phyloP scores from a whole-genome alignment of 75 land plant genomes.

The Sequoia sempervirens region DNA sequence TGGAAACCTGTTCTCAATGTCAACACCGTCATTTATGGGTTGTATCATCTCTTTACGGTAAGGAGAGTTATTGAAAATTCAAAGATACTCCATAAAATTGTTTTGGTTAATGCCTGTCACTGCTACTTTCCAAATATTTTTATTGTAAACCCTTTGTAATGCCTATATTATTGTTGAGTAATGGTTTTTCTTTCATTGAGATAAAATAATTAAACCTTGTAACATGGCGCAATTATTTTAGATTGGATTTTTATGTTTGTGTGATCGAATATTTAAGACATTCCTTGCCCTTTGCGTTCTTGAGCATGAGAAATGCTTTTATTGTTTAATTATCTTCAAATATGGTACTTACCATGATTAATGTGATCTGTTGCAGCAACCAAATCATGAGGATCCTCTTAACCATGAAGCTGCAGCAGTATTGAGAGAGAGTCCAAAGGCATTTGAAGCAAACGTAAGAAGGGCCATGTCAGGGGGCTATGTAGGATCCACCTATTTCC shows the following conservation, averaged over 20 bases:
- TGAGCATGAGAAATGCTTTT: background rate
- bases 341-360: background rate
- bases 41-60: slow-evolving; percentile 43
- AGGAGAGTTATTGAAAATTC: background rate
- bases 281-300: background rate
- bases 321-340: background rate
- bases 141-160: background rate
- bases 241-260: background rate
- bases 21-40: slow-evolving; percentile 43
- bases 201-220: background rate
- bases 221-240: background rate
- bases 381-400: slow-evolving; percentile 46
- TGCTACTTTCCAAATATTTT: background rate
- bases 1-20: slow-evolving; percentile 53
- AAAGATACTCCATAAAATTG: background rate
- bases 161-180: background rate
- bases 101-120: background rate
- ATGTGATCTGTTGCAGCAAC: slow-evolving; percentile 26
- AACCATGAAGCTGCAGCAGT: slow-evolving; percentile 48
- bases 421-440: slow-evolving; percentile 29
- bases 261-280: background rate
- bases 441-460: slow-evolving; percentile 38
- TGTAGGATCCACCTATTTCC: slow-evolving; percentile 29
- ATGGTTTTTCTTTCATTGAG: too few relatives aligned
- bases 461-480: slow-evolving; percentile 41